Evolutionary conservation across 129 eudicot species (phyloP).

Genomic region (Tanacetum coccineum): DNA sequence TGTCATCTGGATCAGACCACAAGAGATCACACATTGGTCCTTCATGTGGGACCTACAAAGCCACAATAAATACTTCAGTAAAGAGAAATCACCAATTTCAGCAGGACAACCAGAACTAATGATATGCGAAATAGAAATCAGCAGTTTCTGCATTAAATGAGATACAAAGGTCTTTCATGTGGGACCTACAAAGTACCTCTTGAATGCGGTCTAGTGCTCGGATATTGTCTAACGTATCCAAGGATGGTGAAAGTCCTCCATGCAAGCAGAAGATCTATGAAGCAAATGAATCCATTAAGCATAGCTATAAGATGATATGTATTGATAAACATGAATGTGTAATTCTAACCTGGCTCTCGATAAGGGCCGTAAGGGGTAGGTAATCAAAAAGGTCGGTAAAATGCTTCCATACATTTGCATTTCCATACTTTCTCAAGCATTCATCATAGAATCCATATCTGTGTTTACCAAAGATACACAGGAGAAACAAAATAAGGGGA

Average conservation of each 20-base stretch:
- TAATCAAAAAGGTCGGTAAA: slow-evolving; percentile 85
- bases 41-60: slow-evolving; percentile 75
- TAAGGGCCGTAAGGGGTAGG: slow-evolving; percentile 78
- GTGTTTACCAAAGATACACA: slow-evolving; percentile 16
- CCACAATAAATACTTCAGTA: neutral
- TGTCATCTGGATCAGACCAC: slow-evolving; percentile 94
- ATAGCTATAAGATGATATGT: neutral
- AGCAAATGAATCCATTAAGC: slow-evolving; percentile 6
- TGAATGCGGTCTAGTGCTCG: slow-evolving; percentile 91
- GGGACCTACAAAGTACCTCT: slow-evolving; percentile 45
- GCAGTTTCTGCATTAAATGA: too few relatives aligned
- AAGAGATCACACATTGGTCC: slow-evolving; percentile 94
- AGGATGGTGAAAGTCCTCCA: slow-evolving; percentile 90
- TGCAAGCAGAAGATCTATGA: slow-evolving; percentile 80
- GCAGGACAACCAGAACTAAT: neutral
- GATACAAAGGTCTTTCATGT: neutral
- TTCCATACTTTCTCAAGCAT: slow-evolving; percentile 79
- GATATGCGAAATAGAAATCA: neutral
- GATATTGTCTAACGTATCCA: slow-evolving; percentile 82
- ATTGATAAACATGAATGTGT: slow-evolving; percentile 3
- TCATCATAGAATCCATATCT: slow-evolving; percentile 91
- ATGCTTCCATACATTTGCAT: slow-evolving; percentile 80
- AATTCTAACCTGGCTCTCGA: slow-evolving; percentile 75
- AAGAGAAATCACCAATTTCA: neutral
- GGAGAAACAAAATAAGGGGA: slow-evolving; percentile 4